Base-by-base conservation (phyloP, 495 filamentous ascomycete genomes). In the Tricharina praecox region DNA sequence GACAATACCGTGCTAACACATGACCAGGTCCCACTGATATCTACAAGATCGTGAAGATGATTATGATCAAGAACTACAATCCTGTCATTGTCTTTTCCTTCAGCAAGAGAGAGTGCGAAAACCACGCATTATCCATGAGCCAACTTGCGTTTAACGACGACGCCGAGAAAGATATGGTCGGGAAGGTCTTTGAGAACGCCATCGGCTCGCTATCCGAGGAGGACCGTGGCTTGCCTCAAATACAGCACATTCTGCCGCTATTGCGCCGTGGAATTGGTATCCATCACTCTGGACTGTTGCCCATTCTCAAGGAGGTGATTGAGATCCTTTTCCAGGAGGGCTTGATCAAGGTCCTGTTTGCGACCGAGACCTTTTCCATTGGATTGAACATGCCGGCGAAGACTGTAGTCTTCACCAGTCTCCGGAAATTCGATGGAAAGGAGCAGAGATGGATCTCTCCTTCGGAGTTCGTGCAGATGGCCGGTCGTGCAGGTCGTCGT, bases 61-160 rank as follows among this genome's bases (percentile, higher is more conserved):
- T 95, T 53, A 93, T 97, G 81, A 68, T 83, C 61, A 90, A 85
- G 65, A 86, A 79, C 54, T 85, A 85, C 63, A 94, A 96, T 55
- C 90, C 90, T 0, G 92, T 96, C 55, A 97, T 97, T 57, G 86
- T 97, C 33, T 97, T 97, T 73, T 93, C 83, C 62, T 97, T 97
- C 70, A 93, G 85, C 70, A 97, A 97, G 69, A 74, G 90, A 42
- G 85, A 94, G 50, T 94, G 87, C 61, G 90, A 97, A 65, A 70
- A 72, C 38, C 74, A 82, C 58, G 90, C 90, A 16, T 66, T 97
- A 34, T 71, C 84, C 53, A 83, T 93, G 68, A 86, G 77, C 49
- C 70, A 72, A 45, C 69, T 94, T 59, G 76, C 85, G n/a, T 97
- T 96, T 73, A 97, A 97, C 67, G 82, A 92, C 49, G 82, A 88